Percentiles rank a stretch among this genome's conserved stretches.
Evolutionary conservation across 352 stramenopile genomes (phyloP).

Genomic region (Phytophthora podocarpi): DNA sequence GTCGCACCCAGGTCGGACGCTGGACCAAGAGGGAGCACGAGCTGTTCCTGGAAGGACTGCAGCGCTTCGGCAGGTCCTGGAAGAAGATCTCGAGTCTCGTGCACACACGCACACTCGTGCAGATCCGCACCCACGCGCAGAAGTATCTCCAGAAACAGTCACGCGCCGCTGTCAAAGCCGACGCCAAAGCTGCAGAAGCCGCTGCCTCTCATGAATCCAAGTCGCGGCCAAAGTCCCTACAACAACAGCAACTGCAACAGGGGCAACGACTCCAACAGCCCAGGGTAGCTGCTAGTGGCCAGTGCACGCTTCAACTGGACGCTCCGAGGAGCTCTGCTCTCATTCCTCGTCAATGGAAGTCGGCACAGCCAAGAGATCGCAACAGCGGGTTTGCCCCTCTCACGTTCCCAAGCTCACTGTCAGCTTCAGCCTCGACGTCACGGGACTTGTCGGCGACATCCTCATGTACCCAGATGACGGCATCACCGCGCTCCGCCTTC

Average conservation of each 20-base stretch:
- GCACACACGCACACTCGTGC: constrained; percentile 86
- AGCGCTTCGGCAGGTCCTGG: constrained; percentile 91
- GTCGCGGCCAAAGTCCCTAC: background rate
- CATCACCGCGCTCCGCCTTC: constrained; percentile 14
- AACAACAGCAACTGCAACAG: background rate
- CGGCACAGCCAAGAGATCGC: constrained; percentile 7
- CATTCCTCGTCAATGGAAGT: constrained; percentile 8
- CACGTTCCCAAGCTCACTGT: constrained; percentile 32
- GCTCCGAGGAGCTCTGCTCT: background rate
- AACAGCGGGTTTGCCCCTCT: constrained; percentile 31
- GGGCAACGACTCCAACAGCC: constrained; percentile 9
- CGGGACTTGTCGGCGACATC: background rate
- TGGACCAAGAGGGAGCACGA: constrained; percentile 92
- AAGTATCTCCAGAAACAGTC: constrained; percentile 95
- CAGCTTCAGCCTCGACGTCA: constrained; percentile 19
- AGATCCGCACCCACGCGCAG: constrained; percentile 97
- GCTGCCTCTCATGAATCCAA: background rate
- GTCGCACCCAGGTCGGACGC: constrained; percentile 60
- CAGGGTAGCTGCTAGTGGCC: background rate
- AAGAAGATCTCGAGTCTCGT: constrained; percentile 90
- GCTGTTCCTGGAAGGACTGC: constrained; percentile 86
- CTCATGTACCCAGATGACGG: too few species aligned
- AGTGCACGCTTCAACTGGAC: background rate
- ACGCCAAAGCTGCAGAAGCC: constrained; percentile 23
- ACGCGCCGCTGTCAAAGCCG: constrained; percentile 56